Conservation (phyloP, 805 yeast genomes). For the Maudiozyma bulderi region DNA sequence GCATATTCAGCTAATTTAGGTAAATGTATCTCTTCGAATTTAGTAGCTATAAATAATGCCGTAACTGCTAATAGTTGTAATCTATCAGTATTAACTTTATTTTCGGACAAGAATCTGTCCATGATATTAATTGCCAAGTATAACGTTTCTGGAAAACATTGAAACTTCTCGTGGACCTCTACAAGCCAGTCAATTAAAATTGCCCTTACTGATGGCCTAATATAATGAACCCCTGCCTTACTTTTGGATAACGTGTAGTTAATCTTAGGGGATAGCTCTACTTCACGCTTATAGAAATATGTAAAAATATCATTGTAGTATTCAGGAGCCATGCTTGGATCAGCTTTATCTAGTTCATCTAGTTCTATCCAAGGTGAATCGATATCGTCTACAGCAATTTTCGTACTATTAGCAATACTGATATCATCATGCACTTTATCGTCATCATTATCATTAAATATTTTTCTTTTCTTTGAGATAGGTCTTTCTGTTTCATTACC, state of each 20-base stretch:
- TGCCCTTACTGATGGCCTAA: slow-evolving; percentile 76
- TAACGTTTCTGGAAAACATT: slow-evolving; percentile 77
- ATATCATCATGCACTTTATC: slow-evolving; percentile 9
- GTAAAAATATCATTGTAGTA: slow-evolving; percentile 79
- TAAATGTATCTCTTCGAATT: slow-evolving; percentile 83
- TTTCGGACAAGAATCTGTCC: slow-evolving; percentile 77
- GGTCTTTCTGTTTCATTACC: background rate
- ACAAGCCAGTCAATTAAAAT: slow-evolving; percentile 91
- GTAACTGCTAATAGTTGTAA: slow-evolving; percentile 82
- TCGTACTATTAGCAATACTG: background rate
- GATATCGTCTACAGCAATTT: background rate
- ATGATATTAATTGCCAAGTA: slow-evolving; percentile 73
- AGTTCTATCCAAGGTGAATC: slow-evolving; percentile 36
- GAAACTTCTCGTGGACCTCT: slow-evolving; percentile 76
- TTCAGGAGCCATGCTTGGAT: slow-evolving; percentile 84
- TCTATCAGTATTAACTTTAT: slow-evolving; percentile 65
- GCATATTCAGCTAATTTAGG: slow-evolving; percentile 83
- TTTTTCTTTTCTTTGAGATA: slow-evolving; percentile 4
- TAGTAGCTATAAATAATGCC: slow-evolving; percentile 79
- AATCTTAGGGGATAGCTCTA: slow-evolving; percentile 59
- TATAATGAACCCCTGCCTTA: slow-evolving; percentile 41
- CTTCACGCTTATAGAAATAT: slow-evolving; percentile 60
- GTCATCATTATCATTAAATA: slow-evolving; percentile 11
- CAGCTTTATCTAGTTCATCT: slow-evolving; percentile 60
- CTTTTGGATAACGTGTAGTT: slow-evolving; percentile 41